Evolutionary conservation across 2,329 filamentous ascomycete genomes (phyloP), one percentile per base, ranked within the genome.

Genomic region (Aspergillus texensis): DNA sequence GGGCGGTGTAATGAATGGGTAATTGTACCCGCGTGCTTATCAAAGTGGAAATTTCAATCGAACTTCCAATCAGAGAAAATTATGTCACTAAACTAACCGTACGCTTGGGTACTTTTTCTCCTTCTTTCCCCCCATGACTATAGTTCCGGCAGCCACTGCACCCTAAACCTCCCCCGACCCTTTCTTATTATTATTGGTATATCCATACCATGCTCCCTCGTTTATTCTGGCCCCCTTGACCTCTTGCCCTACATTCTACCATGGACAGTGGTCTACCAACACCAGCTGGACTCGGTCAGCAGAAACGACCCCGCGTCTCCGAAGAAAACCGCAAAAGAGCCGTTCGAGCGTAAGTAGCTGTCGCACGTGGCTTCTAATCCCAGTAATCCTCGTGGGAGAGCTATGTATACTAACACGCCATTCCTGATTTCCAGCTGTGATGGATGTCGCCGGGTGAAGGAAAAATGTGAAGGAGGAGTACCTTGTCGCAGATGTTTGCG

Each of bases 401-500:
- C 11, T 26, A 9, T 16, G 48, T 36, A 36, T 12, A 53, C 24
- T 50, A 41, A 41, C 12, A 26, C 46, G 2, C 26, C 11, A 55
- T 2, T 26, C 32, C 30, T 55, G 19, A n/a, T 39, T 32, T 24
- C 14, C 62, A 86, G 84, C 63, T 86, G 84, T 69, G 83, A 85
- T 70, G 82, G 81, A 58, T 86, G 84, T 71, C 83, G 84, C 63
- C 79, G 83, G 65, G 79, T 84, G 62, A 86, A 86, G 70, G 84
- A 86, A 71, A 85, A 85, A 74, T 86, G 84, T 68, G 83, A 86
- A 67, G 84, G 84, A 54, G 84, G 84, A 57, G 77, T 84, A 21
- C 84, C 84, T 2, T 86, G 84, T 69, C 81, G 82, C 54, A 76
- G 84, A 60, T 86, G 84, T 69, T 77, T 81, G 62, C 82, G 82